Evolutionary conservation across 768 basidiomycete species (phyloP).

Genomic region (Xerocomus potaroensis): DNA sequence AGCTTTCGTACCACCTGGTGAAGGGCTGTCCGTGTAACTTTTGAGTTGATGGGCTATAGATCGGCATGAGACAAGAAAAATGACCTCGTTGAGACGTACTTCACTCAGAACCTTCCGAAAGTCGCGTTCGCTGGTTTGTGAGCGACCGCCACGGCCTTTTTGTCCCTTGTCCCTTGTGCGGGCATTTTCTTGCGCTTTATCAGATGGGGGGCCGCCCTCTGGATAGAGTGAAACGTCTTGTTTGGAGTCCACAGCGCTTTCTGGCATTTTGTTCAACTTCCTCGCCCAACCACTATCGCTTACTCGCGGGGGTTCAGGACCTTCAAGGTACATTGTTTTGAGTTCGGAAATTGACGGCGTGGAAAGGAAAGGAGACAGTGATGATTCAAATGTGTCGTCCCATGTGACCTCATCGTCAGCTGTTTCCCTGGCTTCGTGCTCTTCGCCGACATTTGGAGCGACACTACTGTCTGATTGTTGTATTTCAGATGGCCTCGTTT

Average conservation of each 20-base stretch:
- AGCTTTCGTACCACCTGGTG: constrained; percentile 78
- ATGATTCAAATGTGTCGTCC: constrained; percentile 55
- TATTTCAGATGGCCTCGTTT: constrained; percentile 5
- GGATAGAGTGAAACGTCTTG: constrained; percentile 5
- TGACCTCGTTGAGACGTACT: constrained; percentile 44
- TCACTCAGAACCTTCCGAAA: constrained; percentile 74
- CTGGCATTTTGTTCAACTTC: constrained; percentile 35
- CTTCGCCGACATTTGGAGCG: not conserved
- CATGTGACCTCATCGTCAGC: constrained; percentile 45
- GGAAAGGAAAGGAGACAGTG: constrained; percentile 62
- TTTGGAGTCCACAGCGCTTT: constrained; percentile 19
- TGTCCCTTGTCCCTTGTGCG: constrained; percentile 44
- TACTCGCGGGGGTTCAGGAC: constrained; percentile 68
- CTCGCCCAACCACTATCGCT: constrained; percentile 75
- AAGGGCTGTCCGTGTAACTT: constrained; percentile 74
- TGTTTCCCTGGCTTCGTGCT: not conserved
- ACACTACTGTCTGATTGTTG: not conserved
- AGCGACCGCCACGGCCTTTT: constrained; percentile 39
- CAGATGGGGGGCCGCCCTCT: constrained; percentile 22
- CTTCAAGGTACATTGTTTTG: constrained; percentile 75
- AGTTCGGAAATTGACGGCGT: constrained; percentile 54
- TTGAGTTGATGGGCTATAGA: constrained; percentile 74
- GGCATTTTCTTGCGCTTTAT: constrained; percentile 39
- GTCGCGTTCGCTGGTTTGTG: constrained; percentile 43
- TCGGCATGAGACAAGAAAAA: constrained; percentile 12